These are phyloP conservation scores for Mycena albidolilacea DNA, from an alignment of 768 basidiomycete species.

Conservation along the genomic window DNA sequence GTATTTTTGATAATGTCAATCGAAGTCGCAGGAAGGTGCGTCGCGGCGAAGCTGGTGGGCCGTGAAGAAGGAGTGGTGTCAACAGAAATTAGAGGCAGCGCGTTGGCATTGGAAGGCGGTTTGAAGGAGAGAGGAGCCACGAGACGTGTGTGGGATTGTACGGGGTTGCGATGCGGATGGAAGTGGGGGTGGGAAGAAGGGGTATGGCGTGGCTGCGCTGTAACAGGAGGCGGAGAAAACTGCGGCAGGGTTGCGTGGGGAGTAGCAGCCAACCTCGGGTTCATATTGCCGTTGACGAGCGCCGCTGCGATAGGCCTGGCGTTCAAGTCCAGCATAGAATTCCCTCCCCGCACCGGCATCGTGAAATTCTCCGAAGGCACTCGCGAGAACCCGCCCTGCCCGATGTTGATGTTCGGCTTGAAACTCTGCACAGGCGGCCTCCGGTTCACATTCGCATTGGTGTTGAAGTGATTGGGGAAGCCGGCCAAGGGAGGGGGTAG, in stretches of 20 bases:
- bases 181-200: neutral
- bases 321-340: neutral
- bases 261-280: neutral
- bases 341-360: neutral
- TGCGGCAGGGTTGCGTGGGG: neutral
- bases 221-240: neutral
- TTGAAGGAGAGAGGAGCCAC: neutral
- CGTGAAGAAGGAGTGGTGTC: neutral
- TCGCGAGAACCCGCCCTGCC: neutral
- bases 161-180: too few species aligned
- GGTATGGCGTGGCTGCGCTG: neutral
- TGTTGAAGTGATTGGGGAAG: conserved; percentile 20
- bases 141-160: neutral
- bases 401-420: neutral
- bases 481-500: neutral
- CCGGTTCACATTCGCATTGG: neutral
- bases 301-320: neutral
- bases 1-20: neutral
- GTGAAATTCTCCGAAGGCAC: conserved; percentile 1
- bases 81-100: neutral
- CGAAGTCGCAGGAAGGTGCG: neutral
- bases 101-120: neutral
- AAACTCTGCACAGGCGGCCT: neutral
- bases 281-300: neutral
- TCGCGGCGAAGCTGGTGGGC: neutral